Conservation (phyloP, 1,284 basidiomycete species). For the Trametes pubescens region DNA sequence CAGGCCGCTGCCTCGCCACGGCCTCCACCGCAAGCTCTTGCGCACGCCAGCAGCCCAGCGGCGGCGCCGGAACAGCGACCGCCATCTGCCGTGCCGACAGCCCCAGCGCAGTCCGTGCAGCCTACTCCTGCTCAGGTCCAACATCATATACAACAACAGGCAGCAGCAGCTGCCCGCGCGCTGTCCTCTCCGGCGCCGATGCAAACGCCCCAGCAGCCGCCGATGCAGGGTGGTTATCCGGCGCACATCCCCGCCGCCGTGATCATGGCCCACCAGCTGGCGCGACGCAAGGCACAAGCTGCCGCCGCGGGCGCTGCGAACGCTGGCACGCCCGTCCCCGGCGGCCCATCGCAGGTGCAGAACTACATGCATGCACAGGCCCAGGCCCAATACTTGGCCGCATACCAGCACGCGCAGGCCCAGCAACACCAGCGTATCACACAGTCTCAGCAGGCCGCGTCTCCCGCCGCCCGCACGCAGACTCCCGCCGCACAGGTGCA, state of each 20-base stretch:
- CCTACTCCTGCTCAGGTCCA: neutral
- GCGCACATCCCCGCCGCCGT: conserved; percentile 10
- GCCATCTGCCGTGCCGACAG: conserved; percentile 15
- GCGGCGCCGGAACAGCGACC: conserved; percentile 28
- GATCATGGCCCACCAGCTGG: conserved; percentile 8
- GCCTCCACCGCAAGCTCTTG: conserved; percentile 16
- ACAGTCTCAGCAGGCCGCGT: conserved; percentile 22
- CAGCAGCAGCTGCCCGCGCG: conserved; percentile 8
- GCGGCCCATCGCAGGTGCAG: conserved; percentile 2
- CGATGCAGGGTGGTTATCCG: conserved; percentile 33
- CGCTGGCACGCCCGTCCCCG: neutral
- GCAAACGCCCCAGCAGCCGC: conserved; percentile 28
- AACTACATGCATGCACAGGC: conserved; percentile 3
- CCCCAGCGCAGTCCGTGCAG: conserved; percentile 6
- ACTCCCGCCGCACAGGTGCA: conserved; percentile 22
- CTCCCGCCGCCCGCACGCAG: conserved; percentile 26
- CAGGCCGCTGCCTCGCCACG: conserved; percentile 32
- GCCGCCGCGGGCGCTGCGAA: conserved; percentile 1
- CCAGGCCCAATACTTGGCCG: conserved; percentile 6
- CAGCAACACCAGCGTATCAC: conserved; percentile 18
- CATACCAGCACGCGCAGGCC: conserved; percentile 16
- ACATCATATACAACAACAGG: conserved; percentile 14
- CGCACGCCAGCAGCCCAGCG: conserved; percentile 29
- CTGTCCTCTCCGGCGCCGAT: conserved; percentile 22
- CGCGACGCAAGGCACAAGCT: conserved; percentile 9